Conservation (phyloP, 1,139 yeast genomes). For the Pichia sp. region DNA sequence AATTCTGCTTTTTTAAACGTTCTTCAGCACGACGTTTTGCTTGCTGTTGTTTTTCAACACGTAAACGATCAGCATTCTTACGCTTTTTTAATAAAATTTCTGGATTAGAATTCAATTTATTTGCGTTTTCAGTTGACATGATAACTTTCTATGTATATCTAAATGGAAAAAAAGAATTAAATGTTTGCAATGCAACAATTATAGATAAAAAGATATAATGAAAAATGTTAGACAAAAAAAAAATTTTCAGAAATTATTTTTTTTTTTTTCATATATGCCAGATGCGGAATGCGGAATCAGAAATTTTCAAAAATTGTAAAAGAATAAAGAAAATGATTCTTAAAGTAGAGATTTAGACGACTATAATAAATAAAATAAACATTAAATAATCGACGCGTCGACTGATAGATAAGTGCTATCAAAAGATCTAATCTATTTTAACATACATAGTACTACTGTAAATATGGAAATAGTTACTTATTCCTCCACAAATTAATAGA, state of each 20-base stretch:
- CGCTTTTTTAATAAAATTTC: constrained; percentile 71
- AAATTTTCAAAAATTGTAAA: too few species aligned
- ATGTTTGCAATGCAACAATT: not conserved
- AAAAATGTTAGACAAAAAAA: constrained; percentile 4
- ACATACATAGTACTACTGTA: too few species aligned
- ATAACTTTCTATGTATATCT: not conserved
- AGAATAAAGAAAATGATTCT: not conserved
- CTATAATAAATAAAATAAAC: too few species aligned
- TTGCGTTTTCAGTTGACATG: constrained; percentile 9
- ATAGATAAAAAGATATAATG: not conserved
- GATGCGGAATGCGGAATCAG: not conserved
- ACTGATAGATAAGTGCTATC: not conserved
- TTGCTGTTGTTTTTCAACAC: constrained; percentile 39
- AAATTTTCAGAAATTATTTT: not conserved
- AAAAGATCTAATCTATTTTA: too few species aligned
- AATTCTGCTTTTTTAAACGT: constrained; percentile 34
- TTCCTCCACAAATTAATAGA: too few species aligned
- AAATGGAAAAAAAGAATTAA: not conserved
- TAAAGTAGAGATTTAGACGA: too few species aligned
- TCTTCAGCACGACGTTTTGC: constrained; percentile 37
- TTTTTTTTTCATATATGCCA: not conserved
- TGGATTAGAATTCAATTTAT: constrained; percentile 54
- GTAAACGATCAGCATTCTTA: constrained; percentile 66
- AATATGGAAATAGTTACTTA: too few species aligned
- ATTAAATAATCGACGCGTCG: not conserved